Evolutionary conservation across 2,329 filamentous ascomycete genomes (phyloP).

Genomic region (Fusarium citri): DNA sequence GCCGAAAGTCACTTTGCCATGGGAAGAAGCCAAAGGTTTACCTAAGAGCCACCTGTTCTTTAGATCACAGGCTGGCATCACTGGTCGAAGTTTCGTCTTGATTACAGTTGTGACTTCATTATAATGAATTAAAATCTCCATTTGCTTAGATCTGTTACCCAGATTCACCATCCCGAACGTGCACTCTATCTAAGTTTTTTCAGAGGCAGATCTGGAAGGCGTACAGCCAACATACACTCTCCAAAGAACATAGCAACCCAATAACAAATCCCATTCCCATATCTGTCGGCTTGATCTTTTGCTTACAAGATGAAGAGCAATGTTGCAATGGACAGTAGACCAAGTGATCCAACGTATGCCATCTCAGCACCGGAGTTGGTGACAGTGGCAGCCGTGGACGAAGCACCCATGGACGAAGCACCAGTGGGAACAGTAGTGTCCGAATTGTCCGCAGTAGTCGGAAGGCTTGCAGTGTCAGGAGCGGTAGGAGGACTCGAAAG

Average conservation of each 20-base stretch:
- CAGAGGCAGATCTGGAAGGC: not conserved
- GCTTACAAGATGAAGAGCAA: not conserved
- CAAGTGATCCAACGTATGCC: not conserved
- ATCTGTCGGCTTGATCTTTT: not conserved
- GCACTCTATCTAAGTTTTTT: not conserved
- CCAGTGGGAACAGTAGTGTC: not conserved
- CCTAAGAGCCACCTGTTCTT: not conserved
- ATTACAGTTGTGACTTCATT: not conserved
- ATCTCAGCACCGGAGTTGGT: not conserved
- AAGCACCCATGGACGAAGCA: not conserved
- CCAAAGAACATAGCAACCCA: not conserved
- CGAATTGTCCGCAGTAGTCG: not conserved
- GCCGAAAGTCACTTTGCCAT: not conserved
- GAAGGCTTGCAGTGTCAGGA: not conserved
- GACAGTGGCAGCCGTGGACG: not conserved
- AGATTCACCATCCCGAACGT: not conserved
- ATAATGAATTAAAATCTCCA: not conserved
- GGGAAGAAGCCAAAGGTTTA: not conserved
- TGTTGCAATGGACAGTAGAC: not conserved
- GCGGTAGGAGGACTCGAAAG: not conserved
- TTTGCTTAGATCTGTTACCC: not conserved
- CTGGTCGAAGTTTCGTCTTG: not conserved
- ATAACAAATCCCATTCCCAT: not conserved
- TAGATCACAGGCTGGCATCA: not conserved
- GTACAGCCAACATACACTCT: not conserved